Percentiles rank a stretch among this genome's conserved stretches.
These are phyloP conservation scores for Alternaria arborescens DNA, from an alignment of 2,329 filamentous ascomycete genomes.

Conservation along the genomic window DNA sequence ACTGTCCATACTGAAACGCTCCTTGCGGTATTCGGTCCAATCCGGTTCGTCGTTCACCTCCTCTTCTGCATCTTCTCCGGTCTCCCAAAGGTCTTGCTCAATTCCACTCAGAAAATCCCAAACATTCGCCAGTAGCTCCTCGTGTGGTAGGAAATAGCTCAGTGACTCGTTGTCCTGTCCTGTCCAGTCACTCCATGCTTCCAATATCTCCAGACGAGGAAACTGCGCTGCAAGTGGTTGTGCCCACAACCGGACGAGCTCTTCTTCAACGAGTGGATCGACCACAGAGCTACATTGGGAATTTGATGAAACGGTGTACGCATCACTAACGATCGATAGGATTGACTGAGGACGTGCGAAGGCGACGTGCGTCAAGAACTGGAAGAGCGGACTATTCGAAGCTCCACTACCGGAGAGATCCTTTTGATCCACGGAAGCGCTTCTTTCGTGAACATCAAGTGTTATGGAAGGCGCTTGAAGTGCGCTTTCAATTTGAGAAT, in stretches of 20 bases:
- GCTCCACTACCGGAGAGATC: neutral
- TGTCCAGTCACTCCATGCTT: slow-evolving; percentile 46
- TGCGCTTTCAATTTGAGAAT: neutral
- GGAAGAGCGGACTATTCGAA: slow-evolving; percentile 30
- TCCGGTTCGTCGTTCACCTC: slow-evolving; percentile 3
- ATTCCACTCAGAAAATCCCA: slow-evolving; percentile 48
- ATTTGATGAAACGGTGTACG: slow-evolving; percentile 23
- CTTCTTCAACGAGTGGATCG: slow-evolving; percentile 36
- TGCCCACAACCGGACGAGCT: slow-evolving; percentile 40
- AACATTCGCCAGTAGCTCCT: slow-evolving; percentile 40
- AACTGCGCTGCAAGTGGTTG: slow-evolving; percentile 37
- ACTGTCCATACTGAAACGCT: slow-evolving; percentile 25
- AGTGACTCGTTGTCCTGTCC: slow-evolving; percentile 41
- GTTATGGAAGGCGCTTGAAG: slow-evolving; percentile 12
- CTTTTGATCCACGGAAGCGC: neutral
- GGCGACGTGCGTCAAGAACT: slow-evolving; percentile 37
- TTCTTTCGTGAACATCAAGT: neutral
- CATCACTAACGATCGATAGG: slow-evolving; percentile 29
- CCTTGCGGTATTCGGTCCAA: slow-evolving; percentile 19
- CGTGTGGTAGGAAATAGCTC: slow-evolving; percentile 43
- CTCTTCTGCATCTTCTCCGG: slow-evolving; percentile 31
- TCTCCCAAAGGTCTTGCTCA: slow-evolving; percentile 47
- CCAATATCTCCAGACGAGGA: slow-evolving; percentile 41
- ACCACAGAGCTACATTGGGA: slow-evolving; percentile 19
- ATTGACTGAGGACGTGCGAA: slow-evolving; percentile 39